Base-by-base conservation (phyloP, 1,284 basidiomycete genomes). In the Boletus mariae region DNA sequence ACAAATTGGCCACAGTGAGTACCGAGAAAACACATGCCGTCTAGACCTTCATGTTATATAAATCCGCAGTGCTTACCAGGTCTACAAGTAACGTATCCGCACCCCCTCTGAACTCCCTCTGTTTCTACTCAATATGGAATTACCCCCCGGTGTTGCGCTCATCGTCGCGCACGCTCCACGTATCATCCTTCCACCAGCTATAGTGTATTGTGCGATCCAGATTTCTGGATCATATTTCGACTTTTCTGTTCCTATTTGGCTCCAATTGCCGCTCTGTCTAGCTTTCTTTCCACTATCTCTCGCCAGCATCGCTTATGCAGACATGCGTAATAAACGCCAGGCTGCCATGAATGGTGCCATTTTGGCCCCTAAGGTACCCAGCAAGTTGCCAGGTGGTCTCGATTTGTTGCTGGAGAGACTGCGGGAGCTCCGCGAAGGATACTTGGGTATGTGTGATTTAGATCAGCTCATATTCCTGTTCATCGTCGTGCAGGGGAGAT, bases 261-360 rank as follows among this genome's bases (percentile, higher is more conserved):
- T 64, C 13, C 49, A 57, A 15, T 26, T 52, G 5, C n/a, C 51
- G 2, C 52, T 63, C 17, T 69, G 49, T 28, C 6, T 66, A 23
- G 49, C 62, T 13, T 66, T 66, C 4, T 57, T 69, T 20, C 73
- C 71, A 2, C 34, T 65, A 13, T 58, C 57, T 23, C 41, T 74
- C 4, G 55, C 57, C 1, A 55, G 52, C 20, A 42, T 60, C 29
- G 38, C 56, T 0, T 69, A 62, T 50, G 46, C 53, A 31, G 61
- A 69, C 31, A 48, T 61, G n/a, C 53, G 55, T 4, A 53, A 72
- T 38, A 60, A 50, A n/a, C 61, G 62, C 3, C 61, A 64, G 23
- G 73, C 74, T 35, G 59, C 61, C 7, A 52, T 63, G 25, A 59
- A 59, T 25, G 72, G 71, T 5, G 75, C 75, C 4, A 59, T 67